Conservation (phyloP, 1,284 basidiomycete species). For the Cutaneotrichosporon arboriforme region DNA sequence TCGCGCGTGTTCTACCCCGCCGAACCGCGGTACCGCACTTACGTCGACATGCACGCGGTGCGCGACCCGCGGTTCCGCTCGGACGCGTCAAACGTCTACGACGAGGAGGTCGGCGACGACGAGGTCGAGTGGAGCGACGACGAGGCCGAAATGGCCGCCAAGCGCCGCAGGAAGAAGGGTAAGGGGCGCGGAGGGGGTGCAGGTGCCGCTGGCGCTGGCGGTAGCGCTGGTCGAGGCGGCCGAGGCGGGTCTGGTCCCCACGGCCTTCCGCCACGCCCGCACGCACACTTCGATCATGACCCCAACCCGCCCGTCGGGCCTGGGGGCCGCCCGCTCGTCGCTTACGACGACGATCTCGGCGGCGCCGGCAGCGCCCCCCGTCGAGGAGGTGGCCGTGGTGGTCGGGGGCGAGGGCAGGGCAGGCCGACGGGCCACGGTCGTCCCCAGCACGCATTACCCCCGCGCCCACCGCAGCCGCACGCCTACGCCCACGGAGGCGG, state of each 20-base stretch:
- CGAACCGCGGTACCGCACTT: conserved; percentile 43
- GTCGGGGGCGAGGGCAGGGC: conserved; percentile 6
- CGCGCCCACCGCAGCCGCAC: neutral
- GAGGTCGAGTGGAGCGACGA: conserved; percentile 56
- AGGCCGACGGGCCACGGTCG: conserved; percentile 1
- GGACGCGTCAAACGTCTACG: conserved; percentile 54
- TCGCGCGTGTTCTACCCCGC: conserved; percentile 50
- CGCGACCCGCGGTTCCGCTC: conserved; percentile 49
- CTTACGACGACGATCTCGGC: conserved; percentile 18
- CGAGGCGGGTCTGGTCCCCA: neutral
- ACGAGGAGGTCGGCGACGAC: conserved; percentile 54
- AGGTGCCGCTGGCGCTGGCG: too few species aligned
- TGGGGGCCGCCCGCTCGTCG: conserved; percentile 10
- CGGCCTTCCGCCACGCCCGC: conserved; percentile 28
- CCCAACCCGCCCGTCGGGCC: conserved; percentile 23
- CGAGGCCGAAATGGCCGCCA: conserved; percentile 53
- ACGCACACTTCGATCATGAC: conserved; percentile 43
- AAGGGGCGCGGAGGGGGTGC: conserved; percentile 5
- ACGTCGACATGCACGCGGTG: conserved; percentile 50
- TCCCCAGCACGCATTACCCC: conserved; percentile 3
- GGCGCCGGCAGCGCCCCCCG: conserved; percentile 13
- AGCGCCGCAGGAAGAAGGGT: conserved; percentile 32
- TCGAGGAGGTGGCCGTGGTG: conserved; percentile 23
- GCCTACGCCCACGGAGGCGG: conserved; percentile 14
- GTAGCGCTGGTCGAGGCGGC: neutral